Conservation (phyloP, 73 alveolate genomes). For the Stentor coeruleus region DNA sequence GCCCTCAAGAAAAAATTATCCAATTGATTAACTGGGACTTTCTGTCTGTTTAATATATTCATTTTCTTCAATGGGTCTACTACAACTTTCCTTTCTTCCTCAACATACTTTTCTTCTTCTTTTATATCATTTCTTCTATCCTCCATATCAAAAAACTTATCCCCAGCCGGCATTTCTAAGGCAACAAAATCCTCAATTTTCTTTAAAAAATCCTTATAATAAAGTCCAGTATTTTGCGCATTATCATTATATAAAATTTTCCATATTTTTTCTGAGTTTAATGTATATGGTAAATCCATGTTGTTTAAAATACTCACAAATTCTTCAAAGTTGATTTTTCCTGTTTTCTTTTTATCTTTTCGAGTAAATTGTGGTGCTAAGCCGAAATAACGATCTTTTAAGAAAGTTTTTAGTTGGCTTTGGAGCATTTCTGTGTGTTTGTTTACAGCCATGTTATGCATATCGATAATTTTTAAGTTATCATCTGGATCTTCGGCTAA, state of each 20-base stretch:
- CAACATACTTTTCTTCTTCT: not conserved
- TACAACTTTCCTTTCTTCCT: too few species aligned
- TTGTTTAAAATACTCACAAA: constrained; percentile 16
- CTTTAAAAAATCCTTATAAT: not conserved
- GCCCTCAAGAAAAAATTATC: constrained; percentile 40
- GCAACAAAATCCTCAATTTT: not conserved
- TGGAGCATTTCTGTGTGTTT: constrained; percentile 38
- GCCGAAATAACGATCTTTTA: constrained; percentile 7
- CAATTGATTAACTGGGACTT: constrained; percentile 21
- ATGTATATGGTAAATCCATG: not conserved
- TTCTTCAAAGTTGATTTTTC: constrained; percentile 29
- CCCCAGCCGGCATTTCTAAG: not conserved
- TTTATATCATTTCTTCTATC: too few species aligned
- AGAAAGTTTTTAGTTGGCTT: constrained; percentile 26
- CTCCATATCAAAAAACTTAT: too few species aligned
- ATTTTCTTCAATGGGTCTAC: not conserved
- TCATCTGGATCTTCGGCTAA: constrained; percentile 27
- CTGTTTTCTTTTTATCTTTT: constrained; percentile 39
- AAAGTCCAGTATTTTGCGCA: not conserved
- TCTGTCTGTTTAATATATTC: not conserved
- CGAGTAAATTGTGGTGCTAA: constrained; percentile 32
- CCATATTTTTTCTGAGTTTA: not conserved
- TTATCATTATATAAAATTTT: not conserved
- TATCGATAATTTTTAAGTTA: not conserved
- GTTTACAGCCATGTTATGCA: constrained; percentile 25